A percentile compares a stretch with the other conserved stretches of the same genome.
phyloP scores from a whole-genome alignment of 1,284 basidiomycete species.

The Boletellus sp. region DNA sequence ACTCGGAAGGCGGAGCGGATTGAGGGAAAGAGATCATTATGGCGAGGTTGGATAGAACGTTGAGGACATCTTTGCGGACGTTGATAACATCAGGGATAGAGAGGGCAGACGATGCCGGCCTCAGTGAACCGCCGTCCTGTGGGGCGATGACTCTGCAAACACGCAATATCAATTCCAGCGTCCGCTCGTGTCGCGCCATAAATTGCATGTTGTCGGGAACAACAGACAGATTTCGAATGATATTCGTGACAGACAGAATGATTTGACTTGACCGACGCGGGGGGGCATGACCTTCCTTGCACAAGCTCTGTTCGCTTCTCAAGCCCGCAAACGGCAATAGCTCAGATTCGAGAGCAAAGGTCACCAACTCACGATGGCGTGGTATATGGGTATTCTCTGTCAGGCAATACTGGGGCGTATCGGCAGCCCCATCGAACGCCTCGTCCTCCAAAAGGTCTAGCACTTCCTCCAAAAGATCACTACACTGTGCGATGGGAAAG shows the following conservation, averaged over 20 bases:
- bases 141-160: conserved; percentile 48
- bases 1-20: conserved; percentile 34
- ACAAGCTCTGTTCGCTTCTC: conserved; percentile 44
- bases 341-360: conserved; percentile 54
- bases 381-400: conserved; percentile 39
- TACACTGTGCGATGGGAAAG: conserved; percentile 74
- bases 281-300: conserved; percentile 46
- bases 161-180: conserved; percentile 67
- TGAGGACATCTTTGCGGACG: conserved; percentile 76
- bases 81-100: conserved; percentile 70
- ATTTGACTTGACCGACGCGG: conserved; percentile 64
- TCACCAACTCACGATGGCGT: conserved; percentile 65
- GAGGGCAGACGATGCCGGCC: conserved; percentile 51
- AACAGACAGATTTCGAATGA: conserved; percentile 83
- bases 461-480: conserved; percentile 83
- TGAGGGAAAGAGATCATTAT: conserved; percentile 47
- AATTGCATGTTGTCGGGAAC: conserved; percentile 69
- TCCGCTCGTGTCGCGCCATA: conserved; percentile 62
- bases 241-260: conserved; percentile 71
- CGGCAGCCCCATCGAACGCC: conserved; percentile 62
- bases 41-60: conserved; percentile 69
- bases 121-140: conserved; percentile 40
- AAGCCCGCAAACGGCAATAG: conserved; percentile 56
- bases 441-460: conserved; percentile 84
- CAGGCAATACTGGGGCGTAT: conserved; percentile 33